Evolutionary conservation across 805 yeast genomes (phyloP), one percentile per base, ranked within the genome.

Genomic region (Ogataea minuta): DNA sequence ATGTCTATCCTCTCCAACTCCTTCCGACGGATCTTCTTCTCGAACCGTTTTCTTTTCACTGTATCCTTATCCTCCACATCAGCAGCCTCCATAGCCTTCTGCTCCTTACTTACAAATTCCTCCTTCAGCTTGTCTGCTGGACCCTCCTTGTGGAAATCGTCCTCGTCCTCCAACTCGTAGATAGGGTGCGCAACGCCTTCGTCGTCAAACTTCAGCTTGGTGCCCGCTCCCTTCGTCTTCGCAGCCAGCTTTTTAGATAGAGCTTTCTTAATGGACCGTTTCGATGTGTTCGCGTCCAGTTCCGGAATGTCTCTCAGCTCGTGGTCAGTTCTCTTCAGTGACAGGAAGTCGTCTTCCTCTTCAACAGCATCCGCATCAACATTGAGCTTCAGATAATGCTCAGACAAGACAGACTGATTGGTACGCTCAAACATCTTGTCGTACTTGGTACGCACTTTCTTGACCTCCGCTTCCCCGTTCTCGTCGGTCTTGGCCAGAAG

Each of bases 381-480:
- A 2, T 87, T 81, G 63, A 93, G 71, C 44, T 79, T 84, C 63
- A 80, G 62, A 58, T 89, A 93, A 59, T 91, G 95, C 52, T 90
- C 93, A 34, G 95, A 83, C 36, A 93, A 70, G 13, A 93, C 95
- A 37, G 84, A 84, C 67, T 93, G 98, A 62, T 93, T 93, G 60
- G 85, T 75, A 60, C 99, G 77, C 60, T 88, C 95, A 64, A 93
- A 93, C 95, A 93, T 90, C 46, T 90, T 77, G 62, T 93, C 99
- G 57, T 87, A 87, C 61, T 85, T 91, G 11, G 97, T 93, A 55
- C 89, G 77, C 2, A 79, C 82, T 50, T 75, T 74, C 39, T 58
- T 70, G 1, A 62, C 70, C 2, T 55, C 67, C 9, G 61, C 60
- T 28, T 77, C 87, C 40, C 91, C 95, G 41, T 84, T 82, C 6